These are phyloP conservation scores for Wickerhamiella occidentalis DNA, from an alignment of 805 yeast species.

Conservation along the genomic window DNA sequence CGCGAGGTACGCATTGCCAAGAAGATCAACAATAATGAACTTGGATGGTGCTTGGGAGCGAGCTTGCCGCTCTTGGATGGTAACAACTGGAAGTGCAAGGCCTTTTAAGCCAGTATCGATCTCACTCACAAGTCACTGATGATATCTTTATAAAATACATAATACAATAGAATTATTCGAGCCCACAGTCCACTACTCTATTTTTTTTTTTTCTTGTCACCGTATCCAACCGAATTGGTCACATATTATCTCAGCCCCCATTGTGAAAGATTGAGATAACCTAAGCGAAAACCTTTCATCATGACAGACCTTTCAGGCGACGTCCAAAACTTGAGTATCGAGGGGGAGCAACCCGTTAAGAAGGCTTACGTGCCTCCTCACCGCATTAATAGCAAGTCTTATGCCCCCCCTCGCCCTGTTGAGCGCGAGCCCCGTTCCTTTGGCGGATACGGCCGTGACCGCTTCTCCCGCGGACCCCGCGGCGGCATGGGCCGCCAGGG, in stretches of 20 bases:
- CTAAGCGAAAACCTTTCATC: slow-evolving; percentile 20
- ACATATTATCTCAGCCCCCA: not conserved
- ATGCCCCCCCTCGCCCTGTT: slow-evolving; percentile 6
- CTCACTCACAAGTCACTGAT: no score
- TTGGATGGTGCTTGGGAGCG: slow-evolving; percentile 99
- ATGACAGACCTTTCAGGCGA: slow-evolving; percentile 51
- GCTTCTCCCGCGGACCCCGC: slow-evolving; percentile 25
- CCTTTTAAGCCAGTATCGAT: not conserved
- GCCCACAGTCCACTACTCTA: no score
- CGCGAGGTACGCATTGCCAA: slow-evolving; percentile 90
- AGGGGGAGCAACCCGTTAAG: slow-evolving; percentile 19
- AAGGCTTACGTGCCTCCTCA: slow-evolving; percentile 48
- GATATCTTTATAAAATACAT: no score
- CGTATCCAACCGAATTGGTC: not conserved
- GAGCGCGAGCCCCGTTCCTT: slow-evolving; percentile 23
- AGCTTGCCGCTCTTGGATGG: slow-evolving; percentile 77
- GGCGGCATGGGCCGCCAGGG: slow-evolving; percentile 26
- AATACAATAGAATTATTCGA: no score
- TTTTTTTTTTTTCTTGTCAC: no score
- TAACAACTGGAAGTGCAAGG: slow-evolving; percentile 50
- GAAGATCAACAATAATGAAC: slow-evolving; percentile 75
- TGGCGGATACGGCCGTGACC: slow-evolving; percentile 19
- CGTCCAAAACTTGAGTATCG: slow-evolving; percentile 45
- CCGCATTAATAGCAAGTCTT: slow-evolving; percentile 19
- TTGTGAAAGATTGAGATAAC: not conserved